These are phyloP conservation scores for Fraxinus excelsior DNA, from an alignment of 257 asterid species.

Conservation along the genomic window DNA sequence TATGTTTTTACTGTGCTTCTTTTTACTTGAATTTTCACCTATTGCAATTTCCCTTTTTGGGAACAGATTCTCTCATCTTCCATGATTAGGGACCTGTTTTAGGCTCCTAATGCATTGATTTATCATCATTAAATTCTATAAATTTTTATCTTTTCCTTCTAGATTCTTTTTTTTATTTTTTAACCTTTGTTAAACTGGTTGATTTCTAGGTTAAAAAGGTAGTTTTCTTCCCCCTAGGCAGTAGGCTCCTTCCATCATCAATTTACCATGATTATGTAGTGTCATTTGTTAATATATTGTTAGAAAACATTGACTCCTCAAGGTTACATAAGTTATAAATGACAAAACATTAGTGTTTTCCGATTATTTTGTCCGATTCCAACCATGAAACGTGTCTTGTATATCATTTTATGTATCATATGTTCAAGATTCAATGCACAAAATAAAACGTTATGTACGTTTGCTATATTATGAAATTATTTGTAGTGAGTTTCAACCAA, in stretches of 20 bases:
- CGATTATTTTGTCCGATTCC: background rate
- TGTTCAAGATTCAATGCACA: too few relatives aligned
- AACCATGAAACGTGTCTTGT: background rate
- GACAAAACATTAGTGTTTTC: too few relatives aligned
- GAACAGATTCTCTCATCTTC: slow-evolving; percentile 24
- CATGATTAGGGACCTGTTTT: slow-evolving; percentile 19
- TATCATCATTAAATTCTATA: slow-evolving; percentile 2
- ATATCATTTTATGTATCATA: too few relatives aligned
- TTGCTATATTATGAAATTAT: too few relatives aligned
- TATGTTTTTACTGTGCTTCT: background rate
- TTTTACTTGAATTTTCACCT: background rate
- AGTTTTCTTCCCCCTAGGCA: background rate
- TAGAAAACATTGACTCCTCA: background rate
- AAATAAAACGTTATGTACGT: too few relatives aligned
- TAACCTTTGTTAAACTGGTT: background rate
- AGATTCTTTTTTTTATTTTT: background rate
- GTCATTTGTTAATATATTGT: too few relatives aligned
- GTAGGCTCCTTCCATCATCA: slow-evolving; percentile 27
- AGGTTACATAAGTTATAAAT: background rate
- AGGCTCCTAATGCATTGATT: slow-evolving; percentile 25
- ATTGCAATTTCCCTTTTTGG: background rate
- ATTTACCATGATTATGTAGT: slow-evolving; percentile 27
- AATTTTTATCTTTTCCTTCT: background rate
- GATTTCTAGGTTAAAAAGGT: background rate
- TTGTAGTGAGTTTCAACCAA: too few relatives aligned